phyloP scores from a whole-genome alignment of 2,329 filamentous ascomycete species.

The Xylariaceae sp. region DNA sequence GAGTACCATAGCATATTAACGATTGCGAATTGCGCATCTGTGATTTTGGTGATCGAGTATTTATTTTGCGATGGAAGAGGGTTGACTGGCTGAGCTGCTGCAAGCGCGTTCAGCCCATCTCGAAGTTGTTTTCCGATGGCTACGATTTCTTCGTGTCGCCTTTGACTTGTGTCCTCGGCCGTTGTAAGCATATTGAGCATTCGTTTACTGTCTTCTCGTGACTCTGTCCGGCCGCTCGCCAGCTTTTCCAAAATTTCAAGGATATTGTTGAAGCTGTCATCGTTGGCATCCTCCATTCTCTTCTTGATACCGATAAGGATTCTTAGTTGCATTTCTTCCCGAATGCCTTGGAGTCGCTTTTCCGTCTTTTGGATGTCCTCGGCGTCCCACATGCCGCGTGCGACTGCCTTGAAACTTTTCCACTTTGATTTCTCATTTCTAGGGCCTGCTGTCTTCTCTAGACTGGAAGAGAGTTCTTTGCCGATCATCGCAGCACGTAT shows the following conservation, averaged over 20 bases:
- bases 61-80: slow-evolving; percentile 4
- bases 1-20: slow-evolving; percentile 17
- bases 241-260: slow-evolving; percentile 9
- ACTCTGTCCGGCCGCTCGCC: slow-evolving; percentile 5
- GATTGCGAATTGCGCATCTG: no score
- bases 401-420: slow-evolving; percentile 11
- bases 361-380: slow-evolving; percentile 15
- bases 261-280: slow-evolving; percentile 6
- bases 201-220: slow-evolving; percentile 7
- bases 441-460: slow-evolving; percentile 7
- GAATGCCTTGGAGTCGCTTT: slow-evolving; percentile 11
- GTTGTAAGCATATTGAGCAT: slow-evolving; percentile 11
- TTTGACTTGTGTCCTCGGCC: slow-evolving; percentile 3
- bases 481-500: slow-evolving; percentile 15
- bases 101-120: slow-evolving; percentile 1
- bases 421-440: slow-evolving; percentile 10
- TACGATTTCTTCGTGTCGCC: slow-evolving; percentile 7
- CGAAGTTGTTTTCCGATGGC: slow-evolving; percentile 5
- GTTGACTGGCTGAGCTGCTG: background rate
- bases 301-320: slow-evolving; percentile 12
- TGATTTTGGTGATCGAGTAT: no score
- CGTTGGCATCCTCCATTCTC: slow-evolving; percentile 4
- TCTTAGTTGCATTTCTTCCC: slow-evolving; percentile 14
- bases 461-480: slow-evolving; percentile 8
- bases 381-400: slow-evolving; percentile 13